Evolutionary conservation across 306 rosid species (phyloP).

Genomic region (Cucurbita maxima): DNA sequence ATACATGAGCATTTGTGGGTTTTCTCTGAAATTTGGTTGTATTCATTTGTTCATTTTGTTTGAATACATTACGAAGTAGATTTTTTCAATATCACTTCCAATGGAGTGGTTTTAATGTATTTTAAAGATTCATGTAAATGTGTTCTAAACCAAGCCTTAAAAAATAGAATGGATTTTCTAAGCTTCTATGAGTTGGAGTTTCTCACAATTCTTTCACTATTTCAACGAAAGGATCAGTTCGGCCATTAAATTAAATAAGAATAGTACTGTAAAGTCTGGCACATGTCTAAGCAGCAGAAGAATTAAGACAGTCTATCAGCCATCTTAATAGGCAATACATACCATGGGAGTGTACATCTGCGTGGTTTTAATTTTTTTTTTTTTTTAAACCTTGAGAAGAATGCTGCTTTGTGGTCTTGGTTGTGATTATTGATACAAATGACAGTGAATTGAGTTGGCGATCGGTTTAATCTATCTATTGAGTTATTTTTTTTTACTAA

Average conservation of each 20-base stretch:
- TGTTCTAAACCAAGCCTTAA: background rate
- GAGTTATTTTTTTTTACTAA: background rate
- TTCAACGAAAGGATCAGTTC: background rate
- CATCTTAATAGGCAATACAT: background rate
- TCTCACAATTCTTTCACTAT: no score
- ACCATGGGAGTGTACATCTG: background rate
- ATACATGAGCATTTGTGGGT: background rate
- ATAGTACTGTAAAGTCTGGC: background rate
- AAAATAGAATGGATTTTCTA: background rate
- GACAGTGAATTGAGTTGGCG: background rate
- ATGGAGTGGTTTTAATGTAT: background rate
- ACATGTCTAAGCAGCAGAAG: background rate
- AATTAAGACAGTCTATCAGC: background rate
- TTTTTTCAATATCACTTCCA: background rate
- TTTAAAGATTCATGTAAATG: background rate
- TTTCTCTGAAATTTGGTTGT: background rate
- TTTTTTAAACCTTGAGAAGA: background rate
- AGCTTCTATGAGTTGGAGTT: background rate
- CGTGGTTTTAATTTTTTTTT: background rate
- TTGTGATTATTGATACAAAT: background rate
- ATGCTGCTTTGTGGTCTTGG: background rate
- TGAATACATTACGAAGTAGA: background rate
- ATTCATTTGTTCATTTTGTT: background rate
- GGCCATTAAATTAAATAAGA: background rate
- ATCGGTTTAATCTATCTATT: background rate